Evolutionary conservation across 306 rosid species (phyloP), one percentile per base, ranked within the genome.

Genomic region (Trifolium fragiferum): DNA sequence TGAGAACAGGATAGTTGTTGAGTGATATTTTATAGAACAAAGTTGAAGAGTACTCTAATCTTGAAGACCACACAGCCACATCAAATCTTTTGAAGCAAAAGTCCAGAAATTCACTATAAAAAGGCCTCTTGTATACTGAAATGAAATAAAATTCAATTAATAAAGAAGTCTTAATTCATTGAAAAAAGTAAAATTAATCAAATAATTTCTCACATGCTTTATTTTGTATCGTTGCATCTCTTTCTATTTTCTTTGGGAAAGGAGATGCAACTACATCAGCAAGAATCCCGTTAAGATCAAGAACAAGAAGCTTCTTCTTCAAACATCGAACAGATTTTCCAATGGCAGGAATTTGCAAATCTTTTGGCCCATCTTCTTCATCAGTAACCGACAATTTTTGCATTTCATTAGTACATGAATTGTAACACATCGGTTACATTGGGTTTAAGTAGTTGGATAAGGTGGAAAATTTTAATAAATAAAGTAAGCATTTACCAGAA

Each of bases 31-130:
- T 51, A 58, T 43, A 16, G 55, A 78, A 74, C 53, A 55, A 66
- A 74, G 73, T 65, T 40, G 83, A 84, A 58, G 63, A 70, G 63
- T 88, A 93, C 98, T 75, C 84, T 46, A 44, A 69, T 87, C 98
- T 86, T 69, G 98, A 91, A 72, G 98, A 87, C 98, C 98, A 93
- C 40, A 91, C 54, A 18, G 81, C 98, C 66, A 91, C 97, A 84
- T 93, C 97, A 85, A 93, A 93, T 8, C 77, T 84, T 82, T 91
- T 88, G 23, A 93, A 93, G 93, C 98, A 93, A 82, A 91, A 93
- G 65, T 82, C 73, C 47, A 91, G 85, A 78, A 93, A 93, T 80
- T 91, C 96, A 16, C 44, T 35, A 83, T 61, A 93, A 82, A 71
- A 89, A 50, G 98, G 97, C 70, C 97, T 93, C 82, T 84, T 88